phyloP scores from a whole-genome alignment of 805 yeast species.

The Ogataea corticis region DNA sequence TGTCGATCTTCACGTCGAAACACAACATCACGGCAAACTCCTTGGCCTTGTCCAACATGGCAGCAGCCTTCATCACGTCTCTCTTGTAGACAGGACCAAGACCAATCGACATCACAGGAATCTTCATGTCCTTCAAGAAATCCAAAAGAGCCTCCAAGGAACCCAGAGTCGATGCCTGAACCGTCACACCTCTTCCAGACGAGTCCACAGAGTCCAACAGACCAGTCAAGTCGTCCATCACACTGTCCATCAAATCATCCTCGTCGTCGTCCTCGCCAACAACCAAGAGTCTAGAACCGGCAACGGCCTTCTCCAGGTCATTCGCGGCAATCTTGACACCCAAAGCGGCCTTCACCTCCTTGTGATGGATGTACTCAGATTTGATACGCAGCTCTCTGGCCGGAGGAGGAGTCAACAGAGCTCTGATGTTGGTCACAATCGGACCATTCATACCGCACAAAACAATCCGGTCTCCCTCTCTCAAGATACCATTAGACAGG shows the following conservation, averaged over 20 bases:
- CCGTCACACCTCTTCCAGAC: conserved; percentile 95
- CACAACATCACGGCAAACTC: conserved; percentile 97
- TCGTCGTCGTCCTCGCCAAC: conserved; percentile 98
- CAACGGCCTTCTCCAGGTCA: conserved; percentile 97
- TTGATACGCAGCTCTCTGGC: conserved; percentile 93
- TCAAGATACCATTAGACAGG: conserved; percentile 90
- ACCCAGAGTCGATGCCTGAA: conserved; percentile 98
- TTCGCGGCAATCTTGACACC: conserved; percentile 99
- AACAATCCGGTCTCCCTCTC: conserved; percentile 94
- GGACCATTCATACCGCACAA: conserved; percentile 99
- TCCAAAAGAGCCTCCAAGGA: conserved; percentile 95
- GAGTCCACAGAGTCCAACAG: conserved; percentile 92
- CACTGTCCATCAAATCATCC: conserved; percentile 96
- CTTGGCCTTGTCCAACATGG: conserved; percentile 96
- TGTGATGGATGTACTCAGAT: conserved; percentile 94
- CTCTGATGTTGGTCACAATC: conserved; percentile 93
- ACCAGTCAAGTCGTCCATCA: conserved; percentile 97
- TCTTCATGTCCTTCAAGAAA: conserved; percentile 97
- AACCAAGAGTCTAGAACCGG: conserved; percentile 93
- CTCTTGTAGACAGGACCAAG: conserved; percentile 97
- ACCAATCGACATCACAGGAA: conserved; percentile 98
- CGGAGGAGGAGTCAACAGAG: conserved; percentile 96
- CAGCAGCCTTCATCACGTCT: conserved; percentile 95
- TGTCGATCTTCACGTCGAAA: conserved; percentile 95
- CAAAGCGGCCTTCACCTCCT: conserved; percentile 97